Evolutionary conservation across 2,329 filamentous ascomycete species (phyloP), one percentile per base, ranked within the genome.

Genomic region (Xylariaceae sp.): DNA sequence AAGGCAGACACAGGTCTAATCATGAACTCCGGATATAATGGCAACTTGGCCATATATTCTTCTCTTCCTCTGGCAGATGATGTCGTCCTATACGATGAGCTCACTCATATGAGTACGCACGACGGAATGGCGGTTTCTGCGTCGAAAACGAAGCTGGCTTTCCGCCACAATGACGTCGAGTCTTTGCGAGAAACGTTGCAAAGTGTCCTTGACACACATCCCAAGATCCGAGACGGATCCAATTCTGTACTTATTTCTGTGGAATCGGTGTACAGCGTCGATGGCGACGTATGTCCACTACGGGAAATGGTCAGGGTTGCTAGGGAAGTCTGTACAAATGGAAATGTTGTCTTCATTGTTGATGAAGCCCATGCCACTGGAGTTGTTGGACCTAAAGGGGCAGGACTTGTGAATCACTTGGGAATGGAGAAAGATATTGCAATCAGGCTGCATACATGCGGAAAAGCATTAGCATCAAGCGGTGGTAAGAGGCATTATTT

Each of bases 101-200:
- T 85, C 14, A 81, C 89, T 2, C 88, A 90, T 63, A 88, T 88
- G 0, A 89, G 84, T 68, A 79, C 81, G 0, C 84, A 85, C 56
- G 85, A 88, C 59, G 87, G 86, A 1, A 88, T 89, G 81, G 73
- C 76, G n/a, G 68, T 80, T 3, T 81, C 78, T 10, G 73, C 83
- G 5, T 84, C 85, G 0, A 70, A 72, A 1, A 70, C 72, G 47
- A 78, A 62, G 69, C 54, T 77, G 0, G 58, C 71, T 2, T 83
- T 84, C 64, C 64, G 61, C 3, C 82, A 85, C 63, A 84, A 62
- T 18, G 54, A 62, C 21, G 37, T 54, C 12, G 61, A 82, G 60
- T 67, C 71, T 7, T 68, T 83, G 42, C 62, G 67, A 20, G 67
- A 71, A 3, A 71, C 73, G 2, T 59, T 82, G n/a, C 42, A 58